A percentile compares a stretch with the other conserved stretches of the same genome.
Evolutionary conservation across 352 stramenopile genomes (phyloP).

Genomic region (Thraustochytrium striatum): DNA sequence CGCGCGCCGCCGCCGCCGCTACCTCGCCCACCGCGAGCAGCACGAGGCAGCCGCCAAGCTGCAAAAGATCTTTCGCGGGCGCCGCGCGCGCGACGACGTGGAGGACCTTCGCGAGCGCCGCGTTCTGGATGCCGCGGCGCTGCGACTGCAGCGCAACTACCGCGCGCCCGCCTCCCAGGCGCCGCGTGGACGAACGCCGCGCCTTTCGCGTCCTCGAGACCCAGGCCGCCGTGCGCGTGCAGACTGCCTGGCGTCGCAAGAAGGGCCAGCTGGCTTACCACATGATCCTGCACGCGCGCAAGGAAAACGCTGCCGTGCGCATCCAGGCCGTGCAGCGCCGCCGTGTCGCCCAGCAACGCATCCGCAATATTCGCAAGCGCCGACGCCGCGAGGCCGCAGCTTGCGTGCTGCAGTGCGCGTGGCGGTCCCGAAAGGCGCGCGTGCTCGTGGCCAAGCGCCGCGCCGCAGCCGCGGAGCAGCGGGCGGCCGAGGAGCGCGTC

Average conservation of each 20-base stretch:
- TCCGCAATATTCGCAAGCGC: background rate
- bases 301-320: background rate
- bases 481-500: background rate
- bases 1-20: no score
- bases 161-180: background rate
- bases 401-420: constrained; percentile 11
- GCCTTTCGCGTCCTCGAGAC: constrained; percentile 1
- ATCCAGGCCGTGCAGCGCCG: constrained; percentile 33
- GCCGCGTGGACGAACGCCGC: background rate
- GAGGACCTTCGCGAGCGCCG: constrained; percentile 5
- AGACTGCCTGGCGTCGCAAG: constrained; percentile 14
- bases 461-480: background rate
- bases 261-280: constrained; percentile 34
- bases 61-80: constrained; percentile 34
- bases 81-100: background rate
- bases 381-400: background rate
- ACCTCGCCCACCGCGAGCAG: constrained; percentile 1
- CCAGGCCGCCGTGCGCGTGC: background rate
- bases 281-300: background rate
- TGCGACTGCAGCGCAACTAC: background rate
- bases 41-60: constrained; percentile 18
- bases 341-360: background rate
- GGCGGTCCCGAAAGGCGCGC: background rate
- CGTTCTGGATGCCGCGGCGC: background rate
- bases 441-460: background rate